Percentiles rank a stretch among this genome's conserved stretches.
Conservation (phyloP, 352 stramenopile genomes). For the Globisporangium cederbergense region DNA sequence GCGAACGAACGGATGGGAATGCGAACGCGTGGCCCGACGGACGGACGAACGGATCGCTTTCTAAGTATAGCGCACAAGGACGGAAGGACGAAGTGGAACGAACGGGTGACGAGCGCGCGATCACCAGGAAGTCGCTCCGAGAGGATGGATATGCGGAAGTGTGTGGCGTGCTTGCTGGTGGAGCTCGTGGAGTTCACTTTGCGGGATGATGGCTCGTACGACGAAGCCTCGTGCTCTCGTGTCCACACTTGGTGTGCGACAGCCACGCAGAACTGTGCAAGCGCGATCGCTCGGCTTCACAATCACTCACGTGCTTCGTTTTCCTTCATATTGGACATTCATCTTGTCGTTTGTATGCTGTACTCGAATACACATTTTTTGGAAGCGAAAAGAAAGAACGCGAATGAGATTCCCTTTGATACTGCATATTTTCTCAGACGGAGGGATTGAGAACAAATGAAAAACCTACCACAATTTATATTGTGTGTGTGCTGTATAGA, state of each 20-base stretch:
- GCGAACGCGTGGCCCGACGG: not conserved
- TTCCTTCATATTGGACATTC: not conserved
- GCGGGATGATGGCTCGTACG: too few species aligned
- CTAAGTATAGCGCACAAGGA: not conserved
- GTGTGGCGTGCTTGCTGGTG: not conserved
- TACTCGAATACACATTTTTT: not conserved
- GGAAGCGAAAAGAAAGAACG: not conserved
- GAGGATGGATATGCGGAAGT: not conserved
- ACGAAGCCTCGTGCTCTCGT: not conserved
- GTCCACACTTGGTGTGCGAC: not conserved
- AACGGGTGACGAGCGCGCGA: not conserved
- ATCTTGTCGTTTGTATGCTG: not conserved
- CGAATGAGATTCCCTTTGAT: not conserved
- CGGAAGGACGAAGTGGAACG: not conserved
- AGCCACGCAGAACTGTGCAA: not conserved
- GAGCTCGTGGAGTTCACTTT: not conserved
- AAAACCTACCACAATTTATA: not conserved
- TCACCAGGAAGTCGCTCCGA: not conserved
- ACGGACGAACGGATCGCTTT: not conserved
- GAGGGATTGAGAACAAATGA: not conserved
- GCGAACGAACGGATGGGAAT: not conserved
- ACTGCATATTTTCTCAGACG: not conserved
- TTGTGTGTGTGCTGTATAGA: not conserved
- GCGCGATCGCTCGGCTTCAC: not conserved
- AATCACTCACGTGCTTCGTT: not conserved